Base-by-base conservation (phyloP, 208 protist species). In the Leishmania braziliensis region DNA sequence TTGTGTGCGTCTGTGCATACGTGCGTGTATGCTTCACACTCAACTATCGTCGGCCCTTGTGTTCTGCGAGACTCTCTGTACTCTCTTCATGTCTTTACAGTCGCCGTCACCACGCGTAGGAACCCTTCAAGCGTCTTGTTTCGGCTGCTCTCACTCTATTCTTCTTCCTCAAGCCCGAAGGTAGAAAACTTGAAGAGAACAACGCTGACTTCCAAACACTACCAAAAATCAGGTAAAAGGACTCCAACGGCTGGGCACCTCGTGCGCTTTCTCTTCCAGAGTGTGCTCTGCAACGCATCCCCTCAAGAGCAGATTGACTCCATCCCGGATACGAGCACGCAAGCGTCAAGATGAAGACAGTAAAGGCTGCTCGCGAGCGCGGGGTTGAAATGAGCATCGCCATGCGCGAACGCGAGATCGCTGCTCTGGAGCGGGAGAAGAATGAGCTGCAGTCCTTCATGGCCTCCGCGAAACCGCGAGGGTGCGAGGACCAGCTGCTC, bases 371-470 rank as follows among this genome's bases (percentile, higher is more conserved):
- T 71, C 88, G 90, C n/a, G 86, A 87, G 75, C 89, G 89, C 36
- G 90, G 96, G 82, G 70, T 95, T 12, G 90, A 96, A 78, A 82
- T 82, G 20, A 90, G 83, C 9, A 93, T 97, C 50, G 82, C 85
- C 4, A 81, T 92, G 12, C 89, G 90, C 58, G 81, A 93, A 79
- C 88, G 86, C 33, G 92, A 97, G 81, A 89, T 96, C 53, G 83
- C 87, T 3, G 82, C 84, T 26, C 86, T 97, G 54, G 88, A 89
- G 74, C 78, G 80, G 54, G 85, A 90, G 36, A 95, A 94, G 78
- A 58, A 50, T 0, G 76, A 86, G 5, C 86, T 97, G 39, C 85
- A 95, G 79, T 87, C 86, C 8, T 86, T 86, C 66, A 82, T 95
- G 60, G 54, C 82, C 51, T 82, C 82, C 20, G 33, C 77, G 20